Percentiles rank a stretch among this genome's conserved stretches.
phyloP scores from a whole-genome alignment of 2,329 filamentous ascomycete species.

The Septoria linicola region DNA sequence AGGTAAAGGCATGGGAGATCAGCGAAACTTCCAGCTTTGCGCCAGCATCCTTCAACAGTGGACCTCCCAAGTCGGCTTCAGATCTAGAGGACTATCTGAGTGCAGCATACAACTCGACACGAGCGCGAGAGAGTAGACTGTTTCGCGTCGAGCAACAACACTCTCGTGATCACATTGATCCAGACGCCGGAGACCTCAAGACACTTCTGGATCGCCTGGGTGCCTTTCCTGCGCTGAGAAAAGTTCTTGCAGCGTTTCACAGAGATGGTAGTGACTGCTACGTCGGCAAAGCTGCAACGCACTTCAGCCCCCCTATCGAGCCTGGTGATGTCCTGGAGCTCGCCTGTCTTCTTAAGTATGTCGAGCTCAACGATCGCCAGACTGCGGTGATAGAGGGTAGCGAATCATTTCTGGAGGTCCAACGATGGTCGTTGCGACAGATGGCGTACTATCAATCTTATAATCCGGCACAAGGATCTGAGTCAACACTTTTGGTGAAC shows the following conservation, averaged over 20 bases:
- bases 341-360: conserved; percentile 14
- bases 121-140: background rate
- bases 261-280: conserved; percentile 13
- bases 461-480: background rate
- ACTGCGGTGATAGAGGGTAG: background rate
- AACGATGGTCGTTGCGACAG: conserved; percentile 15
- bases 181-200: background rate
- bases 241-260: conserved; percentile 12
- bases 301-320: background rate
- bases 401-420: background rate
- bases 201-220: conserved; percentile 5
- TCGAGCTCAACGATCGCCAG: conserved; percentile 6
- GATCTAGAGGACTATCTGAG: conserved; percentile 1
- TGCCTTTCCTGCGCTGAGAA: conserved; percentile 9
- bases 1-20: conserved; percentile 11
- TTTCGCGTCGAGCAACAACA: conserved; percentile 10
- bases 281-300: conserved; percentile 5
- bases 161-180: conserved; percentile 4
- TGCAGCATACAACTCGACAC: background rate
- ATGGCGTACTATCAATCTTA: conserved; percentile 14
- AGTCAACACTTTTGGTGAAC: conserved; percentile 9
- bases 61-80: background rate
- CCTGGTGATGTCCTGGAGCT: conserved; percentile 1
- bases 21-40: conserved; percentile 1
- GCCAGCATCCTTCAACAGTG: conserved; percentile 4